Evolutionary conservation across 2,329 filamentous ascomycete genomes (phyloP).

Genomic region (Pseudogymnoascus sp.): DNA sequence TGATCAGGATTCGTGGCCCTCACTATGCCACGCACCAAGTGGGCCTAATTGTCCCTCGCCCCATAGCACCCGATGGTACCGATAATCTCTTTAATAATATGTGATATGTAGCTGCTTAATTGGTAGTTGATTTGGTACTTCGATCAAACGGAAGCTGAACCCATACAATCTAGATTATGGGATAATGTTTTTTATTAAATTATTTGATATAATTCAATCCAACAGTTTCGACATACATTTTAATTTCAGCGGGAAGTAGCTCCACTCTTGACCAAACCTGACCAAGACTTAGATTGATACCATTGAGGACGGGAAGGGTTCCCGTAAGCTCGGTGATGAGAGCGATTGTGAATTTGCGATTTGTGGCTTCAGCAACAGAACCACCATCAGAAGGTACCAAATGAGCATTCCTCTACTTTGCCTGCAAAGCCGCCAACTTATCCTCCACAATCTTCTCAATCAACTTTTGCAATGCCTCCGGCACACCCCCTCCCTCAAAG

Average conservation of each 20-base stretch:
- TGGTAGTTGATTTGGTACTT: too few species aligned
- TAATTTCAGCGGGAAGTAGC: not conserved
- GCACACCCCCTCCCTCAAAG: constrained; percentile 49
- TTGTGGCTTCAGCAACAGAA: not conserved
- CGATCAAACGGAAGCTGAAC: too few species aligned
- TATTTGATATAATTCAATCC: not conserved
- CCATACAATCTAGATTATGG: not conserved
- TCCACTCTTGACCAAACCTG: not conserved
- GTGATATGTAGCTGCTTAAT: too few species aligned
- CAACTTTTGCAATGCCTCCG: constrained; percentile 58
- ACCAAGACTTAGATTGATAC: not conserved
- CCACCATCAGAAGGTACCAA: not conserved
- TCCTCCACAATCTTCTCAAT: constrained; percentile 67
- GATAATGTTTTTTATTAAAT: not conserved
- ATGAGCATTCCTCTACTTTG: not conserved
- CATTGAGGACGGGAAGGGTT: not conserved
- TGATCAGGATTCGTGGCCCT: not conserved
- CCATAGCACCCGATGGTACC: not conserved
- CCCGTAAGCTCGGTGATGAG: not conserved
- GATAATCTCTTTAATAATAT: too few species aligned
- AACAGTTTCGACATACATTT: not conserved
- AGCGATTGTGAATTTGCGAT: not conserved
- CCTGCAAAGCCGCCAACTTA: constrained; percentile 38
- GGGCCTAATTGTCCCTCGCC: not conserved
- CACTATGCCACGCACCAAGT: not conserved